These are phyloP conservation scores for Serendipita sp. DNA, from an alignment of 768 basidiomycete species.

Conservation along the genomic window DNA sequence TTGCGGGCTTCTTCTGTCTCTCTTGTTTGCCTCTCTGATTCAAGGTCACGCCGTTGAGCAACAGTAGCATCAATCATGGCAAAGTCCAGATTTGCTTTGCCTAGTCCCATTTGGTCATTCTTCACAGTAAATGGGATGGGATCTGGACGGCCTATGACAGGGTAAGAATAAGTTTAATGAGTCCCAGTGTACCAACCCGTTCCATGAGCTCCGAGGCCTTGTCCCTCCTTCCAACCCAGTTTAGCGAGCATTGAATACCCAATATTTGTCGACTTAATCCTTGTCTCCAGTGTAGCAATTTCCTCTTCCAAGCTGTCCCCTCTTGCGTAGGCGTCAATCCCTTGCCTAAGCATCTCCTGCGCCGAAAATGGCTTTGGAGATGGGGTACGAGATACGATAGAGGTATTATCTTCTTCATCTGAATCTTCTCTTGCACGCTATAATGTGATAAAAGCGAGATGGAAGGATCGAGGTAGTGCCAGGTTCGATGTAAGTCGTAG, in stretches of 20 bases:
- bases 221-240: slow-evolving; percentile 71
- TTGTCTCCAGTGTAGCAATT: slow-evolving; percentile 66
- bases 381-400: slow-evolving; percentile 58
- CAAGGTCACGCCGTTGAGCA: slow-evolving; percentile 60
- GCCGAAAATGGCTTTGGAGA: slow-evolving; percentile 35
- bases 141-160: slow-evolving; percentile 50
- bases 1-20: slow-evolving; percentile 66
- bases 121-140: slow-evolving; percentile 73
- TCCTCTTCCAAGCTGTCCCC: slow-evolving; percentile 48
- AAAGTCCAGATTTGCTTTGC: slow-evolving; percentile 63
- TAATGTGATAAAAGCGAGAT: not conserved
- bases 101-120: slow-evolving; percentile 60
- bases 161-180: not conserved
- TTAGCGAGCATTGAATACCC: slow-evolving; percentile 68
- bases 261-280: slow-evolving; percentile 60
- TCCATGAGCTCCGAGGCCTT: slow-evolving; percentile 56
- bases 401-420: slow-evolving; percentile 44
- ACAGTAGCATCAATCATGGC: slow-evolving; percentile 76
- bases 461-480: not conserved
- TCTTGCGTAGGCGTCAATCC: slow-evolving; percentile 35
- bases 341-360: slow-evolving; percentile 37
- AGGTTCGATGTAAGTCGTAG: not conserved
- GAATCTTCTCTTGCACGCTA: slow-evolving; percentile 4
- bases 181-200: slow-evolving; percentile 35
- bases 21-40: slow-evolving; percentile 65